These are phyloP conservation scores for Myxozyma kluyveri DNA, from an alignment of 805 yeast species.

Conservation along the genomic window DNA sequence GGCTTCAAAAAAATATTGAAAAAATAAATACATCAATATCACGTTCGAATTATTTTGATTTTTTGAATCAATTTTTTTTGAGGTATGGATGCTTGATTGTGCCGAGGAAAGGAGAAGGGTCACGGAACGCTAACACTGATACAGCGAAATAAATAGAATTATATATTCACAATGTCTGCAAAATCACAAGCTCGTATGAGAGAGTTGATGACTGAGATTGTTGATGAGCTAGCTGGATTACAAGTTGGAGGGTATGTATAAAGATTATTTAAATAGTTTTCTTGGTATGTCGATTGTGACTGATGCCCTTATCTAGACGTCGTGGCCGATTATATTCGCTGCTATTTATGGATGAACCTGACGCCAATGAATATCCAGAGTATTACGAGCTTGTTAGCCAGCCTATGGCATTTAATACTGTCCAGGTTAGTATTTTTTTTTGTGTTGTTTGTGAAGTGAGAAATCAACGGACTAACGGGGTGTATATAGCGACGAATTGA, in stretches of 20 bases:
- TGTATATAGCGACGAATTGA: slow-evolving; percentile 44
- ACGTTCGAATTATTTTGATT: no score
- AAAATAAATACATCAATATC: no score
- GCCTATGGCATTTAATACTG: slow-evolving; percentile 70
- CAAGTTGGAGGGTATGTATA: slow-evolving; percentile 5
- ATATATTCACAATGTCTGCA: no score
- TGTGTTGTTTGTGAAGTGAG: neutral
- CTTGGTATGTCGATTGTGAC: neutral
- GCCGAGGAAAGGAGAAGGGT: no score
- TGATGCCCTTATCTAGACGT: slow-evolving; percentile 41
- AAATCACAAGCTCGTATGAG: slow-evolving; percentile 2
- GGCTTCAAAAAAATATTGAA: no score
- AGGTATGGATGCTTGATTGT: no score
- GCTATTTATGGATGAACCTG: slow-evolving; percentile 74
- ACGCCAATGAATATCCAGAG: slow-evolving; percentile 70
- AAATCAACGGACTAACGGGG: neutral
- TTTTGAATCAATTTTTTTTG: no score
- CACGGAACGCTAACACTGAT: no score
- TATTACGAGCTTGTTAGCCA: slow-evolving; percentile 67
- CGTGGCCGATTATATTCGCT: slow-evolving; percentile 37
- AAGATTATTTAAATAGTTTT: neutral
- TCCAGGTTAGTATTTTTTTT: slow-evolving; percentile 36
- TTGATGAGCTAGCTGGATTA: slow-evolving; percentile 46
- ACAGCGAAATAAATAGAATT: no score
- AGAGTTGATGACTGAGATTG: slow-evolving; percentile 16